Evolutionary conservation across 768 basidiomycete species (phyloP).

Genomic region (Lactifluus hygrophoroides): DNA sequence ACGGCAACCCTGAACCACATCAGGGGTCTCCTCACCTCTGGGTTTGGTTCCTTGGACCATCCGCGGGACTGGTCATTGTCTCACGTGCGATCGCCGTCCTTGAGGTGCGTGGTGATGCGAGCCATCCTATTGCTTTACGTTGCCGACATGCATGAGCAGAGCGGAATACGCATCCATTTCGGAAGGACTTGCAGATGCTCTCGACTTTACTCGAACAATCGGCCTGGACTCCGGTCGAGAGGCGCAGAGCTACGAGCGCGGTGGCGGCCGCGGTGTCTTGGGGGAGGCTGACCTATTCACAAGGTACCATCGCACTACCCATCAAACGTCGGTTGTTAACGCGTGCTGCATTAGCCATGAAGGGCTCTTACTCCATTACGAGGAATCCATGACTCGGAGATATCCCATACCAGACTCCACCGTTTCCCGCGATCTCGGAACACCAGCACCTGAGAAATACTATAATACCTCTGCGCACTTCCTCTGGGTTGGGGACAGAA

Average conservation of each 20-base stretch:
- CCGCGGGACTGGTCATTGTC: slow-evolving; percentile 87
- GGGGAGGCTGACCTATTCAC: slow-evolving; percentile 94
- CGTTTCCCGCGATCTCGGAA: slow-evolving; percentile 2
- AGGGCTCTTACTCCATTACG: slow-evolving; percentile 87
- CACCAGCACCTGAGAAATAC: slow-evolving; percentile 33
- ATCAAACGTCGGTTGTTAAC: neutral
- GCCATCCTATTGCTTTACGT: neutral
- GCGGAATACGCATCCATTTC: slow-evolving; percentile 81
- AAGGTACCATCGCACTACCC: slow-evolving; percentile 38
- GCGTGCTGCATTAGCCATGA: slow-evolving; percentile 54
- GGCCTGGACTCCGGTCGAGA: slow-evolving; percentile 53
- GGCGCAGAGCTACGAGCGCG: slow-evolving; percentile 49
- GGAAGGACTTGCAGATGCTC: slow-evolving; percentile 76
- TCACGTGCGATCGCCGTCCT: slow-evolving; percentile 78
- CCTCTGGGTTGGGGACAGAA: slow-evolving; percentile 96
- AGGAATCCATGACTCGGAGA: slow-evolving; percentile 80
- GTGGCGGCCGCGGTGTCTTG: slow-evolving; percentile 61
- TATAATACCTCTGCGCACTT: slow-evolving; percentile 95
- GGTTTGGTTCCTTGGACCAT: slow-evolving; percentile 88
- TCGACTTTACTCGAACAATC: slow-evolving; percentile 89
- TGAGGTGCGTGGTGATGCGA: slow-evolving; percentile 41
- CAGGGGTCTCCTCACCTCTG: slow-evolving; percentile 79
- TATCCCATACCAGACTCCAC: slow-evolving; percentile 35
- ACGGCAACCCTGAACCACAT: slow-evolving; percentile 89
- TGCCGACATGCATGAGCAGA: slow-evolving; percentile 30